A percentile compares a stretch with the other conserved stretches of the same genome.
phyloP scores from a whole-genome alignment of 1,139 yeast genomes.

The Ogataea hybrid region DNA sequence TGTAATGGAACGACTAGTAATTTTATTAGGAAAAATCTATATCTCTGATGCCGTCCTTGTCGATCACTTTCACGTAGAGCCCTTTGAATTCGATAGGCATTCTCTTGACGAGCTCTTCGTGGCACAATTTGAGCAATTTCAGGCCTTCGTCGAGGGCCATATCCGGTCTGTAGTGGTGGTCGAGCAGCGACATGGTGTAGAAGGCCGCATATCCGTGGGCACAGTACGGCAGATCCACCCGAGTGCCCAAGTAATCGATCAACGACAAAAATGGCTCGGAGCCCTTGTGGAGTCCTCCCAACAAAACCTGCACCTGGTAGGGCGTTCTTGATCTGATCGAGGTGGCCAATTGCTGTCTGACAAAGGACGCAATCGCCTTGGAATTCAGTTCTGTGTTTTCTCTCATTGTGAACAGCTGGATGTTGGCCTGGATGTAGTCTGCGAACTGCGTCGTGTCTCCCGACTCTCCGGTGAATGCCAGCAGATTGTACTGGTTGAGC shows the following conservation, averaged over 20 bases:
- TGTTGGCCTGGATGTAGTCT: slow-evolving; percentile 89
- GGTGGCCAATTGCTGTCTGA: slow-evolving; percentile 84
- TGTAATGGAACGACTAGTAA: slow-evolving; percentile 7
- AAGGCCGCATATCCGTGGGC: slow-evolving; percentile 98
- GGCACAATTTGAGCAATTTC: slow-evolving; percentile 66
- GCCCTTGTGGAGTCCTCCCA: slow-evolving; percentile 73
- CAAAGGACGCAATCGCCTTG: slow-evolving; percentile 82
- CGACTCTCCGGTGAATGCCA: slow-evolving; percentile 94
- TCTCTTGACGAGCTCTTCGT: slow-evolving; percentile 76
- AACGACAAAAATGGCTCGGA: slow-evolving; percentile 75
- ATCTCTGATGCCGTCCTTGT: slow-evolving; percentile 64
- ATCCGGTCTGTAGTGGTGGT: slow-evolving; percentile 82
- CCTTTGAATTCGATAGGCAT: slow-evolving; percentile 98
- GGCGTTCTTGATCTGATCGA: slow-evolving; percentile 91
- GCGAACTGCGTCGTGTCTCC: slow-evolving; percentile 99
- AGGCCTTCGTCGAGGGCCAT: slow-evolving; percentile 80
- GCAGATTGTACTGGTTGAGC: slow-evolving; percentile 71
- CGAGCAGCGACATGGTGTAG: slow-evolving; percentile 85
- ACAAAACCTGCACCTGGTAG: slow-evolving; percentile 83
- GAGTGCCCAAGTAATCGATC: slow-evolving; percentile 94
- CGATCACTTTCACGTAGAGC: slow-evolving; percentile 64
- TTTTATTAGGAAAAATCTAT: slow-evolving; percentile 35
- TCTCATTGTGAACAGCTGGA: slow-evolving; percentile 84
- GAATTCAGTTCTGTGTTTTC: slow-evolving; percentile 82
- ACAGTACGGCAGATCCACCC: slow-evolving; percentile 88